These are phyloP conservation scores for Priceomyces medius DNA, from an alignment of 805 yeast genomes.

Conservation along the genomic window DNA sequence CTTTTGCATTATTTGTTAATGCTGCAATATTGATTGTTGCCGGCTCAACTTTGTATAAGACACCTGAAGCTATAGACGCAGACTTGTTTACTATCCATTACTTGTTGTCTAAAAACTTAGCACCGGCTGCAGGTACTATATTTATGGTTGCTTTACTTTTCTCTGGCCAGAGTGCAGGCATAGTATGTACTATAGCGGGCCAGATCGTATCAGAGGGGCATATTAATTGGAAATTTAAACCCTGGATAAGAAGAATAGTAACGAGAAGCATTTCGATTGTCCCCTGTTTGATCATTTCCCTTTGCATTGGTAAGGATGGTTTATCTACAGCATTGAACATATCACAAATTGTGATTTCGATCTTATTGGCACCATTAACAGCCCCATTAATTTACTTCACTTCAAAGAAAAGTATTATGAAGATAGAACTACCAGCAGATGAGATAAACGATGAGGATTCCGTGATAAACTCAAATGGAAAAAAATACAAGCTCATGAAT, in stretches of 20 bases:
- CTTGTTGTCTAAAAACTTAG: slow-evolving; percentile 57
- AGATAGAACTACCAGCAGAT: slow-evolving; percentile 38
- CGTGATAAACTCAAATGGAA: slow-evolving; percentile 15
- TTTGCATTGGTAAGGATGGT: slow-evolving; percentile 72
- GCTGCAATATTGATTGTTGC: slow-evolving; percentile 79
- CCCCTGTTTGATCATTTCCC: slow-evolving; percentile 75
- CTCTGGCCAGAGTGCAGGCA: slow-evolving; percentile 89
- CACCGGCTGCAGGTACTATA: slow-evolving; percentile 76
- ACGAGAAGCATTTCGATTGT: slow-evolving; percentile 78
- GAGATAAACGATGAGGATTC: slow-evolving; percentile 5
- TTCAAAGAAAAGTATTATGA: slow-evolving; percentile 67
- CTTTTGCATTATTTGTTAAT: slow-evolving; percentile 85
- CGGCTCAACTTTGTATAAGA: slow-evolving; percentile 71
- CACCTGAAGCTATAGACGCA: slow-evolving; percentile 74
- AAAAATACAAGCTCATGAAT: slow-evolving; percentile 49
- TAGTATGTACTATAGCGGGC: slow-evolving; percentile 91
- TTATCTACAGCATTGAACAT: slow-evolving; percentile 70
- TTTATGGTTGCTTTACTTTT: slow-evolving; percentile 82
- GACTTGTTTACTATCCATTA: slow-evolving; percentile 77
- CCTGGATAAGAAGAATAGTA: slow-evolving; percentile 75
- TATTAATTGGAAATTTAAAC: slow-evolving; percentile 73
- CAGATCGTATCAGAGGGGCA: slow-evolving; percentile 93
- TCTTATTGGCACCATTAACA: slow-evolving; percentile 77
- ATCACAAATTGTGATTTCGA: slow-evolving; percentile 82
- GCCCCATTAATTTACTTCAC: slow-evolving; percentile 88